Evolutionary conservation across 352 stramenopile species (phyloP).

Genomic region (Phytophthora sp.): DNA sequence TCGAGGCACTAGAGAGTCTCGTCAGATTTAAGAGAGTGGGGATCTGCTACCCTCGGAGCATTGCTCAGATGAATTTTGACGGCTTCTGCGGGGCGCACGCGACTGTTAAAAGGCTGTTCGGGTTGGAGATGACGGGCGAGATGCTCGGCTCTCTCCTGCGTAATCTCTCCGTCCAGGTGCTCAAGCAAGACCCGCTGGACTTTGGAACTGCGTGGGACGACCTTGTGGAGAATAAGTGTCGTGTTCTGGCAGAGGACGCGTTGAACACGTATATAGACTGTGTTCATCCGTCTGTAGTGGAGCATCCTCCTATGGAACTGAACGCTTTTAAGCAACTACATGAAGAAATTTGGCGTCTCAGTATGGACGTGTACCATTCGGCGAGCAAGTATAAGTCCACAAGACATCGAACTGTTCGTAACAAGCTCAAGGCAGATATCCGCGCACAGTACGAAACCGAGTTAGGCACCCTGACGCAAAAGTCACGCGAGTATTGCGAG

Average conservation of each 20-base stretch:
- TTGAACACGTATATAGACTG: slow-evolving; percentile 79
- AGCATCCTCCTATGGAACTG: slow-evolving; percentile 69
- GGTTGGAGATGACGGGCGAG: slow-evolving; percentile 62
- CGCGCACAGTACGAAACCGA: slow-evolving; percentile 48
- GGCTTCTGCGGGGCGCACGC: slow-evolving; percentile 43
- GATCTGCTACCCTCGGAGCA: slow-evolving; percentile 19
- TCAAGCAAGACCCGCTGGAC: slow-evolving; percentile 48
- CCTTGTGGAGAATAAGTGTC: slow-evolving; percentile 63
- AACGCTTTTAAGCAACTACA: slow-evolving; percentile 70
- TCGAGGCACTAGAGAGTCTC: slow-evolving; percentile 39
- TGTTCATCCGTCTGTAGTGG: slow-evolving; percentile 60
- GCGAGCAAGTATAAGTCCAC: slow-evolving; percentile 49
- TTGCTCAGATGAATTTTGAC: slow-evolving; percentile 34
- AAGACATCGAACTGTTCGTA: slow-evolving; percentile 52
- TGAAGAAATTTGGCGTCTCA: slow-evolving; percentile 70
- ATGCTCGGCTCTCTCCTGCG: slow-evolving; percentile 53
- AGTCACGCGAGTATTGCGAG: slow-evolving; percentile 64
- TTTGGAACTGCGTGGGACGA: slow-evolving; percentile 74
- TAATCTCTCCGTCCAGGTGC: slow-evolving; percentile 35
- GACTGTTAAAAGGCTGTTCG: slow-evolving; percentile 71
- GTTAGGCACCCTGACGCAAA: slow-evolving; percentile 39
- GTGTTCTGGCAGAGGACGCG: slow-evolving; percentile 58
- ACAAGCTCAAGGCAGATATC: slow-evolving; percentile 59
- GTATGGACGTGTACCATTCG: slow-evolving; percentile 72
- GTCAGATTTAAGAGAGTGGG: slow-evolving; percentile 47